A percentile compares a stretch with the other conserved stretches of the same genome.
Conservation (phyloP, 2,329 filamentous ascomycete genomes). For the Penicillium sp. region DNA sequence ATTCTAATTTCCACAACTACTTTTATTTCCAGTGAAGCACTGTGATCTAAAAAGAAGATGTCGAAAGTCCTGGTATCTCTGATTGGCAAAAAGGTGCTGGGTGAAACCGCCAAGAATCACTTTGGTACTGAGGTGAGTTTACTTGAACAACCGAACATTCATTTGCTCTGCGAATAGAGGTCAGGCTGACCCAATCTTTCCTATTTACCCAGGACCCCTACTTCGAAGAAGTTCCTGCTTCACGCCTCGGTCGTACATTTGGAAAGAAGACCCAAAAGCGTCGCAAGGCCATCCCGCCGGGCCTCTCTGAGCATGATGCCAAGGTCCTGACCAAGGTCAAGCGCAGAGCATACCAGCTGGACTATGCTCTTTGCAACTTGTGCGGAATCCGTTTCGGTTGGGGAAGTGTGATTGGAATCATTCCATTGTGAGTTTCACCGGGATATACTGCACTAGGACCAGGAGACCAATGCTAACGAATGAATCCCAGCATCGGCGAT, state of each 20-base stretch:
- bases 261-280: constrained; percentile 74
- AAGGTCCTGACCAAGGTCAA: constrained; percentile 83
- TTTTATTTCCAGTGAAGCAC: neutral
- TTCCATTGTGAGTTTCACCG: constrained; percentile 69
- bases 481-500: constrained; percentile 65
- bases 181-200: constrained; percentile 4
- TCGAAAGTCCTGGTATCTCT: constrained; percentile 27
- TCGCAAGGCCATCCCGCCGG: constrained; percentile 78
- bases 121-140: constrained; percentile 42
- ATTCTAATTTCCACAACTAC: neutral
- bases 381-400: constrained; percentile 84
- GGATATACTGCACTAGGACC: neutral
- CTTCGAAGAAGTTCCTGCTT: constrained; percentile 77
- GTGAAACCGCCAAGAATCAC: constrained; percentile 39
- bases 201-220: constrained; percentile 69
- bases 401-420: constrained; percentile 77
- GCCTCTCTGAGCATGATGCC: constrained; percentile 78
- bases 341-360: constrained; percentile 77
- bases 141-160: constrained; percentile 5
- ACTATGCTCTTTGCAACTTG: constrained; percentile 78
- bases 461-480: constrained; percentile 1
- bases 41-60: constrained; percentile 19
- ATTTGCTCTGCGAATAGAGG: neutral
- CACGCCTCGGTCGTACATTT: constrained; percentile 62
- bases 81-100: constrained; percentile 36